Evolutionary conservation across 176 grass and related monocot genomes (phyloP).

Genomic region (Oryza meyeriana): DNA sequence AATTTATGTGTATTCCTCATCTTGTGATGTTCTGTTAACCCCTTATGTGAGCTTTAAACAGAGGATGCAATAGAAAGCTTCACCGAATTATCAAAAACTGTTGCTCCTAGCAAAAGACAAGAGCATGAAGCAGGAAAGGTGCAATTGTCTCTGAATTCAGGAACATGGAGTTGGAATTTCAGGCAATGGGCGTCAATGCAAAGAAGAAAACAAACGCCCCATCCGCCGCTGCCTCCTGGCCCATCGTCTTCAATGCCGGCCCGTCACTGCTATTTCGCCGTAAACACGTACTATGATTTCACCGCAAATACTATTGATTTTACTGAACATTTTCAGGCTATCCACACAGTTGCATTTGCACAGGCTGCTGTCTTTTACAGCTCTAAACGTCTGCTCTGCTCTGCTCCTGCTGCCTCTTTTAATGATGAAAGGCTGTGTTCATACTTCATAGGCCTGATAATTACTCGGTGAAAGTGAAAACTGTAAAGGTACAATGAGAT

Average conservation of each 20-base stretch:
- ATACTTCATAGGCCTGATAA: too few relatives aligned
- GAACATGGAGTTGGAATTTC: background rate
- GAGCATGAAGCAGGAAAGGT: background rate
- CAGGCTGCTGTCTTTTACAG: background rate
- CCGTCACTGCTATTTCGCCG: background rate
- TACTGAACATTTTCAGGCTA: background rate
- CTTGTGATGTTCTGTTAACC: too few relatives aligned
- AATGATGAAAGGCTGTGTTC: background rate
- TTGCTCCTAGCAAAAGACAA: background rate
- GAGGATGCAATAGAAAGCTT: background rate
- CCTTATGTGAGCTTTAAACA: background rate
- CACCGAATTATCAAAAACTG: background rate
- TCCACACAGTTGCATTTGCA: background rate
- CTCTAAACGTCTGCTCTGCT: background rate
- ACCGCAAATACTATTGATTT: background rate
- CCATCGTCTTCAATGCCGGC: background rate
- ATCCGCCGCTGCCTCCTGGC: background rate
- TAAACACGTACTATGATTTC: background rate
- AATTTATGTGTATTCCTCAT: too few relatives aligned
- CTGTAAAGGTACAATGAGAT: background rate
- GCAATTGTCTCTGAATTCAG: background rate
- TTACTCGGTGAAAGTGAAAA: background rate
- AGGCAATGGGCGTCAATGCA: background rate
- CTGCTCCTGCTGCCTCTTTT: conserved; percentile 3
- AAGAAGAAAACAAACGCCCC: background rate